Evolutionary conservation across 176 grass and related monocot species (phyloP).

Genomic region (Dactylis glomerata): DNA sequence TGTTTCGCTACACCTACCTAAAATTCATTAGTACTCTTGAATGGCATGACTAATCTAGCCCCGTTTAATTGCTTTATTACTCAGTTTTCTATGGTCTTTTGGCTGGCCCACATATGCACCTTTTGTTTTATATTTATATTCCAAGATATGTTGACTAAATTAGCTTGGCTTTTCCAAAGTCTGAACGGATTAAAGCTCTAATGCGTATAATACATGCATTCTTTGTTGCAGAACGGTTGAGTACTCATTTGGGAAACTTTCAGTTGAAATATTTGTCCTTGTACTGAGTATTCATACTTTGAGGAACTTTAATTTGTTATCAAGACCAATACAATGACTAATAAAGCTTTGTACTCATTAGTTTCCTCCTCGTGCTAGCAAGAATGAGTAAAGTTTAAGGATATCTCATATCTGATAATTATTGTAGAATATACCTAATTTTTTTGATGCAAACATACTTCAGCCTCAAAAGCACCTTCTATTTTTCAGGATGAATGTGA

Average conservation of each 20-base stretch:
- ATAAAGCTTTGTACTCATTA: not conserved
- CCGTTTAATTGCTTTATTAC: not conserved
- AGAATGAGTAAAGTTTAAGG: not conserved
- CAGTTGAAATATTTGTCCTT: not conserved
- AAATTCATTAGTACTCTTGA: not conserved
- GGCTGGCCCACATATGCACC: not conserved
- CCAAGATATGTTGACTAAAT: not conserved
- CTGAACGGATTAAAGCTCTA: not conserved
- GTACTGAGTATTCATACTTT: not conserved
- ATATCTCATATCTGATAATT: not conserved
- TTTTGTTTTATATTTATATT: not conserved
- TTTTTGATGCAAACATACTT: not conserved
- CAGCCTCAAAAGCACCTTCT: not conserved
- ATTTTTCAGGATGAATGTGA: slow-evolving; percentile 70
- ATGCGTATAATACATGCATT: not conserved
- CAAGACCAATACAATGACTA: not conserved
- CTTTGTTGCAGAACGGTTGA: not conserved
- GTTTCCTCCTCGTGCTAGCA: not conserved
- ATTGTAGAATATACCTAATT: not conserved
- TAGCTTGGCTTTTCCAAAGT: not conserved
- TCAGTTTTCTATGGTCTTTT: not conserved
- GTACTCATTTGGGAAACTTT: not conserved
- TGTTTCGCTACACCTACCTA: slow-evolving; percentile 12
- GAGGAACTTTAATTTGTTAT: not conserved
- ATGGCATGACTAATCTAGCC: not conserved